Conservation (phyloP, 176 grass and related monocot species). For the Oryza nivara region DNA sequence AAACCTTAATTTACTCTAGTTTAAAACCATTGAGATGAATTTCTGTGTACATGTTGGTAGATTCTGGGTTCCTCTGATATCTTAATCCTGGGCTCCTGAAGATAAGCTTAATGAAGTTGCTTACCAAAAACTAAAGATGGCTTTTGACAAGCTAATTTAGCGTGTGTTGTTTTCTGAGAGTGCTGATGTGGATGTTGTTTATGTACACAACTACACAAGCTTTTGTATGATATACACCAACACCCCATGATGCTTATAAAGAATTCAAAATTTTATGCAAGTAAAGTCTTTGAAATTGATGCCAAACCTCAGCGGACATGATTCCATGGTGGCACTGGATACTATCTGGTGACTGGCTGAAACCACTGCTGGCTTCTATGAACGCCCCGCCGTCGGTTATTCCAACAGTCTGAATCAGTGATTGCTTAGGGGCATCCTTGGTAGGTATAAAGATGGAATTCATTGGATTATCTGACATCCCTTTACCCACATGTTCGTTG, state of each 20-base stretch:
- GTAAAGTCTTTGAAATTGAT: slow-evolving; percentile 16
- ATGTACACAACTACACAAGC: slow-evolving; percentile 8
- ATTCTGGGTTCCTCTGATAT: slow-evolving; percentile 2
- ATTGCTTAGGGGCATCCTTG: slow-evolving; percentile 68
- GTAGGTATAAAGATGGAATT: slow-evolving; percentile 93
- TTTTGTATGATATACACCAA: slow-evolving; percentile 12
- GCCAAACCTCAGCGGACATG: slow-evolving; percentile 85
- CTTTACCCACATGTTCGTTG: slow-evolving; percentile 75
- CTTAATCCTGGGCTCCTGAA: slow-evolving; percentile 1
- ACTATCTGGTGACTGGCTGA: slow-evolving; percentile 78
- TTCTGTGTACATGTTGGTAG: slow-evolving; percentile 18
- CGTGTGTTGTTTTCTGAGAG: neutral
- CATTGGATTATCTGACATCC: slow-evolving; percentile 88
- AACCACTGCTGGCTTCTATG: slow-evolving; percentile 97
- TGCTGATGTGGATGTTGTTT: slow-evolving; percentile 7
- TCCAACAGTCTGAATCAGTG: slow-evolving; percentile 86
- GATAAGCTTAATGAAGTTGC: neutral
- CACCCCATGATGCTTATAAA: neutral
- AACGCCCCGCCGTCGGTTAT: slow-evolving; percentile 70
- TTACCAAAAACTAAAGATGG: slow-evolving; percentile 1
- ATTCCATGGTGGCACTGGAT: slow-evolving; percentile 94
- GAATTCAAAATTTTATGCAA: slow-evolving; percentile 2
- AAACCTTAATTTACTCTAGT: neutral
- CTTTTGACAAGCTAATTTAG: slow-evolving; percentile 2
- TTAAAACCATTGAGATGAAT: neutral